Evolutionary conservation across 2,329 filamentous ascomycete species (phyloP).

Genomic region (Amylocarpus encephaloides): DNA sequence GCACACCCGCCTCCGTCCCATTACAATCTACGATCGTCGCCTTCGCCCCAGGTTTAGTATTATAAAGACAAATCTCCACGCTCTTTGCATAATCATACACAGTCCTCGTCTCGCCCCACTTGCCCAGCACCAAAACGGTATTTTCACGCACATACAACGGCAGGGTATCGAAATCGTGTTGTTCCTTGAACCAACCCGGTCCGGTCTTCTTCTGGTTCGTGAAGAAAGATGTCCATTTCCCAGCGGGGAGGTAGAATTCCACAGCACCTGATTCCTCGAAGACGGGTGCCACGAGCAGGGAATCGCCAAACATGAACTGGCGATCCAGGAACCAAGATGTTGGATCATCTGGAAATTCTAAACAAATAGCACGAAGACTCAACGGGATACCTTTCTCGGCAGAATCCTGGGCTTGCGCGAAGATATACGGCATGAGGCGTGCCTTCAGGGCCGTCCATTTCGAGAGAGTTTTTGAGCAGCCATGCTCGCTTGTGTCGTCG

Average conservation of each 20-base stretch:
- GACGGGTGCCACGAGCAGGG: conserved; percentile 50
- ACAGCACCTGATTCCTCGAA: conserved; percentile 50
- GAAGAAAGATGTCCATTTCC: conserved; percentile 45
- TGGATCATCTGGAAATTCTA: conserved; percentile 56
- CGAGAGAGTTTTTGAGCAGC: conserved; percentile 44
- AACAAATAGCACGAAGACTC: conserved; percentile 48
- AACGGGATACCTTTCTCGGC: conserved; percentile 46
- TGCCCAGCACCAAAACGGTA: conserved; percentile 29
- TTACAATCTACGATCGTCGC: conserved; percentile 38
- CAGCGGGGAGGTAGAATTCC: conserved; percentile 50
- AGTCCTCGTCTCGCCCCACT: conserved; percentile 23
- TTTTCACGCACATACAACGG: conserved; percentile 40
- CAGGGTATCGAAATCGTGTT: conserved; percentile 40
- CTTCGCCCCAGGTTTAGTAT: conserved; percentile 36
- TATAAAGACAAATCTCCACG: conserved; percentile 42
- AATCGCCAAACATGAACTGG: conserved; percentile 56
- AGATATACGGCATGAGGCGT: conserved; percentile 52
- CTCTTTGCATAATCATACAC: conserved; percentile 29
- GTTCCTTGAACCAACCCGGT: conserved; percentile 41
- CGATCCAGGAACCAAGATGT: conserved; percentile 51
- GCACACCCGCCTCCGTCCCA: conserved; percentile 36
- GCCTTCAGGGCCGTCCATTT: conserved; percentile 42
- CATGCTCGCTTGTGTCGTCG: conserved; percentile 42
- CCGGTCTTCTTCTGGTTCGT: conserved; percentile 36
- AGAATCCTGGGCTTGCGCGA: conserved; percentile 44